phyloP scores from a whole-genome alignment of 1,284 basidiomycete genomes.

The Amylostereum areolatum region DNA sequence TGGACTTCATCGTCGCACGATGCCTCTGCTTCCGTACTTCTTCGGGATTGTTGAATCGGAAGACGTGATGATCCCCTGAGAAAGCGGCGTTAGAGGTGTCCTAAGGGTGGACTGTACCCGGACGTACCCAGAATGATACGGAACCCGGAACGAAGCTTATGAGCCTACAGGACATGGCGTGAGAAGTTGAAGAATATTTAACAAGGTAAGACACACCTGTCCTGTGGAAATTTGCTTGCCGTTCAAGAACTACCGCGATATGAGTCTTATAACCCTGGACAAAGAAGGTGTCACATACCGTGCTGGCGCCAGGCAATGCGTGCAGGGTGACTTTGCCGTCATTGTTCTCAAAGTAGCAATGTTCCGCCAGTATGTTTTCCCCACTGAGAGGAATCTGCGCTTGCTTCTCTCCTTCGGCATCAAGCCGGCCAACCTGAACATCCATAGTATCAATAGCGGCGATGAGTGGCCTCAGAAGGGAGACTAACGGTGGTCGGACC shows the following conservation, averaged over 20 bases:
- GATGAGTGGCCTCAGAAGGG: neutral
- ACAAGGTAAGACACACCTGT: conserved; percentile 43
- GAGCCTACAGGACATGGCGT: conserved; percentile 38
- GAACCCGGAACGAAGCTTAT: conserved; percentile 87
- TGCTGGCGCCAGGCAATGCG: conserved; percentile 74
- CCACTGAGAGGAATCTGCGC: conserved; percentile 93
- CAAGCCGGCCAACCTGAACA: conserved; percentile 71
- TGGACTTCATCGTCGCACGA: conserved; percentile 65
- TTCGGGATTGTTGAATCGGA: conserved; percentile 95
- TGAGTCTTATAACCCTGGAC: conserved; percentile 4
- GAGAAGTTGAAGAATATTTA: conserved; percentile 16
- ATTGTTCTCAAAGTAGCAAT: conserved; percentile 86
- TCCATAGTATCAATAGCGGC: neutral
- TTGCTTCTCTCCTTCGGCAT: conserved; percentile 70
- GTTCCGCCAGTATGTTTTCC: conserved; percentile 85
- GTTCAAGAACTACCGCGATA: conserved; percentile 69
- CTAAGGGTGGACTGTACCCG: neutral
- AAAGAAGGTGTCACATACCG: conserved; percentile 45
- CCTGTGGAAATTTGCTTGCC: conserved; percentile 79
- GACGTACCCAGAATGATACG: conserved; percentile 85
- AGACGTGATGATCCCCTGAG: conserved; percentile 92
- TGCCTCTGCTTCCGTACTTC: conserved; percentile 88
- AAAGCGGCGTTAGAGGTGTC: conserved; percentile 1
- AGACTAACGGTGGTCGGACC: conserved; percentile 71
- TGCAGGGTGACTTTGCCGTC: conserved; percentile 84